Base-by-base conservation (phyloP, 1,284 basidiomycete species). In the Ceratobasidium sp. region DNA sequence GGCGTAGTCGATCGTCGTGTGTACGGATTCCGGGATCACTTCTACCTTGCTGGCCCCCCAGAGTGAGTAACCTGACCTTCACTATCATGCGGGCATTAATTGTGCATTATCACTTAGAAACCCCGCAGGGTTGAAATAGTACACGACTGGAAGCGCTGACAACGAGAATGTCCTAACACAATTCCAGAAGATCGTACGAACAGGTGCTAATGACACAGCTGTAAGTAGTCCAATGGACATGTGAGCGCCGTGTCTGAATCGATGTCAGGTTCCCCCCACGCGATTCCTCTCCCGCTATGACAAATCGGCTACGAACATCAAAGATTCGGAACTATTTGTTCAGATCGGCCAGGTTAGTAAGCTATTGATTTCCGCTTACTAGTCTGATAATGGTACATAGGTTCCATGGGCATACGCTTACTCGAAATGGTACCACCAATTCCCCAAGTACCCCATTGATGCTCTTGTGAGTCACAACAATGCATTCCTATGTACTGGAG, bases 251-350 rank as follows among this genome's bases (percentile, higher is more conserved):
- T 50, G 2, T n/a, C n/a, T n/a, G n/a, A n/a, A n/a, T n/a, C n/a
- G n/a, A n/a, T n/a, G n/a, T n/a, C 69, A 73, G 32, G 76, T 76
- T 7, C 75, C 75, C 6, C 74, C 82, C 2, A 80, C 79, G n/a
- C 80, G 83, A 17, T 85, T 85, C 75, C 79, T 85, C 15, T 82
- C 82, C 2, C 80, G 83, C 1, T 85, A 79, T 70, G 84, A 86
- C 70, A 85, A 85, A 72, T 83, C 82, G 54, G 84, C 84, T 6
- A 85, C 83, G 0, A 84, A 85, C 72, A 84, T 85, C 73, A 85
- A 84, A 70, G 83, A 85, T 71, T 82, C 81, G 32, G 73, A 78
- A 55, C 67, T 85, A 17, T 85, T 84, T 68, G 77, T 79, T 56
- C 76, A 74, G 7, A 83, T 85, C 20, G 83, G 84, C 12, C 83